Evolutionary conservation across 1,139 yeast species (phyloP).

Genomic region (Sugiyamaella neomexicana): DNA sequence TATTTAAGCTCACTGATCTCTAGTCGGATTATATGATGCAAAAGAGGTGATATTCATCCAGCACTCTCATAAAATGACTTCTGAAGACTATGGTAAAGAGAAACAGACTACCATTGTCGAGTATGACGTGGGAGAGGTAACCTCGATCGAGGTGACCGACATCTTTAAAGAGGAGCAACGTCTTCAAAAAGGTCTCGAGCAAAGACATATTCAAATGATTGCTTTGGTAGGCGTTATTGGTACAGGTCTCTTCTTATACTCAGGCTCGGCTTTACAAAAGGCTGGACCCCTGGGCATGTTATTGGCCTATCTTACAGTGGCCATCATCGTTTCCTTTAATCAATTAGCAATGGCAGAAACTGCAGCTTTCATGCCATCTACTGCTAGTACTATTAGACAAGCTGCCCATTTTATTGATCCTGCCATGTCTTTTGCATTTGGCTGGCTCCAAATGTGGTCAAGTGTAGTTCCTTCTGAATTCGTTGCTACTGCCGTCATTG

Average conservation of each 20-base stretch:
- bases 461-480: slow-evolving; percentile 71
- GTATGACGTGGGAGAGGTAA: slow-evolving; percentile 1
- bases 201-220: slow-evolving; percentile 63
- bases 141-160: slow-evolving; percentile 5
- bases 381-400: slow-evolving; percentile 76
- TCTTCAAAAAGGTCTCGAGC: slow-evolving; percentile 45
- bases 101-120: slow-evolving; percentile 1
- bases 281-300: slow-evolving; percentile 84
- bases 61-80: background rate
- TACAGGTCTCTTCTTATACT: slow-evolving; percentile 73
- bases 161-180: slow-evolving; percentile 7
- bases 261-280: slow-evolving; percentile 63
- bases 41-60: background rate
- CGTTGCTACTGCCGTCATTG: slow-evolving; percentile 73
- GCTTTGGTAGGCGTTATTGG: slow-evolving; percentile 90
- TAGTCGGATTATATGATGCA: background rate
- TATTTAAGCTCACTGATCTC: background rate
- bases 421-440: slow-evolving; percentile 81
- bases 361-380: slow-evolving; percentile 76
- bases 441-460: slow-evolving; percentile 73
- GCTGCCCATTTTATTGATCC: slow-evolving; percentile 69
- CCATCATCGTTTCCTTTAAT: slow-evolving; percentile 68
- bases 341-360: slow-evolving; percentile 83
- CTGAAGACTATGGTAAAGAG: background rate
- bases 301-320: slow-evolving; percentile 67